Evolutionary conservation across 1,284 basidiomycete species (phyloP), one percentile per base, ranked within the genome.

Genomic region (Trichosporon sp.): DNA sequence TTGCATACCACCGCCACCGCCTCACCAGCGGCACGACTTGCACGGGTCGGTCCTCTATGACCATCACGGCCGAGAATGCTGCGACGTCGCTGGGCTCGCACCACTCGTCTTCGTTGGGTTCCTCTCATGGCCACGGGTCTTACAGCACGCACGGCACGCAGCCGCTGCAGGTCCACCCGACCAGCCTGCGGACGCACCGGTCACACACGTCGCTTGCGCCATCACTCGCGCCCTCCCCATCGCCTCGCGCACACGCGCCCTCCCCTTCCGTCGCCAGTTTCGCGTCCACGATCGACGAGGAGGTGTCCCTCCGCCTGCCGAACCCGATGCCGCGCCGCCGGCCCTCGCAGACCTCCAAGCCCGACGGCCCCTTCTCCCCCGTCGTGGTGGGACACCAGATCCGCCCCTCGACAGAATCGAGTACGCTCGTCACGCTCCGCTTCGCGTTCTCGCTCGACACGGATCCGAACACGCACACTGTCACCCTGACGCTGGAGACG

Each of bases 361-460:
- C 35, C 3, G 38, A 43, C 38, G 54, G 31, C 16, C 65, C 68
- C 1, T 65, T 66, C 59, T 2, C 19, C 3, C 68, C 73, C 2
- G n/a, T 74, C 32, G 68, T 74, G 21, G 37, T 72, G 26, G 67
- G 71, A 1, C 69, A 68, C 56, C 48, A 65, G 19, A 54, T 35
- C 14, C 71, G 72, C 37, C 59, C 66, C 4, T 46, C 68, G 2
- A 65, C 59, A 1, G 69, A 71, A 31, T 8, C 54, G 5, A 26
- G 10, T 5, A 68, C 70, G 12, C 69, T 79, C 11, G 68, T 79
- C 40, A 78, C 70, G 1, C 71, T 79, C 1, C 75, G 76, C 56
- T 79, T 78, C 65, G 73, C 74, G 5, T 79, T 74, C 70, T 76
- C 71, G 16, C 74, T 77, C 35, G 73, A 75, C 35, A 69, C 74